Evolutionary conservation across 768 basidiomycete genomes (phyloP).

Genomic region (Suillus spraguei): DNA sequence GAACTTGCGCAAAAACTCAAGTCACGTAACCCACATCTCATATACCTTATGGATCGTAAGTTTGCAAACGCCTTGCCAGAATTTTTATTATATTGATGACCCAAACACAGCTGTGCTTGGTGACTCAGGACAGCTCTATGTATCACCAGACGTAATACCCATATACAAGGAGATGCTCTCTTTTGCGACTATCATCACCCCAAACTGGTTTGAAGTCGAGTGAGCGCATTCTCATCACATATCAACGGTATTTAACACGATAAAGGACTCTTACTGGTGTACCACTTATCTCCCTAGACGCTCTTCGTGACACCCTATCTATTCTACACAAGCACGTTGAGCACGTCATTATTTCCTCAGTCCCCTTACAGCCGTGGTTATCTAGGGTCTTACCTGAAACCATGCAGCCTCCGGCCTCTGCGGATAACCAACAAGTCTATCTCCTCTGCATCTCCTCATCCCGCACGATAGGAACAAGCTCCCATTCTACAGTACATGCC

Average conservation of each 20-base stretch:
- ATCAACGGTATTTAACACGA: conserved; percentile 9
- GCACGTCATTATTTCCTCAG: conserved; percentile 91
- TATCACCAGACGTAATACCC: conserved; percentile 83
- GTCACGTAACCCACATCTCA: conserved; percentile 53
- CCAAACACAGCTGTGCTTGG: conserved; percentile 82
- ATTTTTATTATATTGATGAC: background rate
- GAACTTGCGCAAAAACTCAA: conserved; percentile 64
- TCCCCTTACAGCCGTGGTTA: conserved; percentile 71
- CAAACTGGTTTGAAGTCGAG: conserved; percentile 99
- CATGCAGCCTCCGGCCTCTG: conserved; percentile 28
- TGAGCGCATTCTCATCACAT: conserved; percentile 33
- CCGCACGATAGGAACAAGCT: conserved; percentile 19
- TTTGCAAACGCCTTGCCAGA: conserved; percentile 13
- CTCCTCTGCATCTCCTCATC: conserved; percentile 86
- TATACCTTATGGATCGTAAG: conserved; percentile 94
- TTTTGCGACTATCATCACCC: conserved; percentile 92
- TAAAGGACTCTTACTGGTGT: conserved; percentile 75
- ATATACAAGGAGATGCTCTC: conserved; percentile 80
- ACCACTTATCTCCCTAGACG: conserved; percentile 62
- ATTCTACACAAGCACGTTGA: conserved; percentile 82
- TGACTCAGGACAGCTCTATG: conserved; percentile 88
- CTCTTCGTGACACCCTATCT: conserved; percentile 68
- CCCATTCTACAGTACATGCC: conserved; percentile 56
- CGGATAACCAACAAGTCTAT: conserved; percentile 39
- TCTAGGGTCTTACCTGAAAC: conserved; percentile 49